Evolutionary conservation across 345 rosid species (phyloP).

Genomic region (Geranium rotundifolium): DNA sequence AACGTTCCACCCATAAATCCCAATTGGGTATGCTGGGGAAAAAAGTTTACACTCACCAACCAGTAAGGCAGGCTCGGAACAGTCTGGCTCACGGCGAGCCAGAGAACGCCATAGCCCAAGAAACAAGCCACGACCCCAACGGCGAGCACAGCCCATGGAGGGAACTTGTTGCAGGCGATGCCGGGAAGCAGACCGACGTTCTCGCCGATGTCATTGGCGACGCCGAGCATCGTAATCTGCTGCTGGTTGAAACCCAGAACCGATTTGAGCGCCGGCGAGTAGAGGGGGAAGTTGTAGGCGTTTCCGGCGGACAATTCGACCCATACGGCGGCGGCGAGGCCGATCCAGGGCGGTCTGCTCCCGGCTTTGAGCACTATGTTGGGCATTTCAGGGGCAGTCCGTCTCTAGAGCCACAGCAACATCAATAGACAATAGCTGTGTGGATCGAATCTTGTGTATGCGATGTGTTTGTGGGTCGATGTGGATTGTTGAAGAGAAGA

Average conservation of each 20-base stretch:
- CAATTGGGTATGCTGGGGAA: neutral
- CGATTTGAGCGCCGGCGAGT: constrained; percentile 60
- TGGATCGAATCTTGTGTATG: neutral
- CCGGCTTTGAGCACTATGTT: constrained; percentile 52
- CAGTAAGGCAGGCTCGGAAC: constrained; percentile 55
- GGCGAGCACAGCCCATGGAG: constrained; percentile 75
- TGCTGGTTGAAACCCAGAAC: constrained; percentile 72
- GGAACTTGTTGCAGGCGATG: constrained; percentile 75
- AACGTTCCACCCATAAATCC: neutral
- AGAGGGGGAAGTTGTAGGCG: constrained; percentile 67
- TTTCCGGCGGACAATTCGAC: constrained; percentile 64
- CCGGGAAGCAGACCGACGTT: constrained; percentile 81
- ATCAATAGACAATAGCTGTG: no score
- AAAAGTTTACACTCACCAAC: constrained; percentile 37
- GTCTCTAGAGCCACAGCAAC: no score
- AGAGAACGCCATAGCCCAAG: constrained; percentile 78
- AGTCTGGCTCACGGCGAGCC: constrained; percentile 67
- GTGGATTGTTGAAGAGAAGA: no score
- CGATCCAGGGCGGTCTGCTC: constrained; percentile 96
- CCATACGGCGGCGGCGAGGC: constrained; percentile 90
- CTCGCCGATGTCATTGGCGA: constrained; percentile 90
- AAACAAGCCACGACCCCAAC: constrained; percentile 60
- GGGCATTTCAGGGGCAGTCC: constrained; percentile 16
- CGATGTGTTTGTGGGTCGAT: neutral
- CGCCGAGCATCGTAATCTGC: constrained; percentile 77